phyloP scores from a whole-genome alignment of 495 filamentous ascomycete genomes.

The Podospora sp. region DNA sequence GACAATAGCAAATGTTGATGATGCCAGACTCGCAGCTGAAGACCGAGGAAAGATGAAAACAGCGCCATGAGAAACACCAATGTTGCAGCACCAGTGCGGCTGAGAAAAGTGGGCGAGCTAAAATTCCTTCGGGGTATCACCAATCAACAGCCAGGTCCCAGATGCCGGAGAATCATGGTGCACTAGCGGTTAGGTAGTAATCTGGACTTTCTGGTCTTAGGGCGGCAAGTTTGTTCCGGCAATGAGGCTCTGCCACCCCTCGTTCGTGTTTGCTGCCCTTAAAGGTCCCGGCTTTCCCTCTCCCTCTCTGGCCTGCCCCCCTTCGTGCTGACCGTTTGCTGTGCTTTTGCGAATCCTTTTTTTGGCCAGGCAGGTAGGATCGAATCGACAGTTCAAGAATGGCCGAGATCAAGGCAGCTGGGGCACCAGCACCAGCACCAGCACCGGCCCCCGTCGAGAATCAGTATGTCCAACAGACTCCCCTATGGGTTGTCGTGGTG shows the following conservation, averaged over 20 bases:
- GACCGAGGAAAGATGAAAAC: too few relatives aligned
- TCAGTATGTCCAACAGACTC: slow-evolving; percentile 35
- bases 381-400: slow-evolving; percentile 10
- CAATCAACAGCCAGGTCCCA: neutral
- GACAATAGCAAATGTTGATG: too few relatives aligned
- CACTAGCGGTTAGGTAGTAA: slow-evolving; percentile 5
- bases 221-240: neutral
- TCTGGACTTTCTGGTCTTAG: neutral
- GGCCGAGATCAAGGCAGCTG: slow-evolving; percentile 9
- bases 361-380: neutral
- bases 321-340: neutral
- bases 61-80: neutral
- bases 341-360: too few relatives aligned
- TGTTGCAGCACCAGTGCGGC: neutral
- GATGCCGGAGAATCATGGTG: neutral
- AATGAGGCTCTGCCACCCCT: neutral
- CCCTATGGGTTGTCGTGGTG: slow-evolving; percentile 42
- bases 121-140: neutral
- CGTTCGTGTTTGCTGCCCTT: neutral
- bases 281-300: neutral
- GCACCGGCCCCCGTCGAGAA: neutral
- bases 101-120: slow-evolving; percentile 8
- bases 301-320: neutral
- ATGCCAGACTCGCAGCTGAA: too few relatives aligned
- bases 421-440: neutral